Evolutionary conservation across 305 asterid genomes (phyloP).

Genomic region (Vinca major): DNA sequence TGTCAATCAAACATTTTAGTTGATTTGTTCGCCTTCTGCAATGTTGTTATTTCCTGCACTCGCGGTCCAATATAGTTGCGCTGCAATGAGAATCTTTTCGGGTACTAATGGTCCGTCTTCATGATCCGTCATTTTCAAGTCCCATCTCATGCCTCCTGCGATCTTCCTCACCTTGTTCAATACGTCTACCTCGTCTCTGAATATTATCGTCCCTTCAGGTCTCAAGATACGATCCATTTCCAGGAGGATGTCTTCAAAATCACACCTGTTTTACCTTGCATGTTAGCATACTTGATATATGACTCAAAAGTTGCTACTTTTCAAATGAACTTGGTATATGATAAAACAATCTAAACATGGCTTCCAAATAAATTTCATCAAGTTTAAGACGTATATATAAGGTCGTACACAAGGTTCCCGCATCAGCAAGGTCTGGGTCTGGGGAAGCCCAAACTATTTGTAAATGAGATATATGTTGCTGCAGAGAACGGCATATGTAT

Average conservation of each 20-base stretch:
- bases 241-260: slow-evolving; percentile 69
- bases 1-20: neutral
- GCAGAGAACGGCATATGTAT: neutral
- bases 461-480: neutral
- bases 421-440: too few relatives aligned
- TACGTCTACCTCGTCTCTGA: slow-evolving; percentile 70
- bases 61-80: slow-evolving; percentile 57
- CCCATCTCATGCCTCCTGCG: slow-evolving; percentile 77
- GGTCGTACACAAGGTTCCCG: neutral
- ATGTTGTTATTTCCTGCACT: slow-evolving; percentile 28
- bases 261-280: slow-evolving; percentile 40
- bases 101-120: slow-evolving; percentile 90
- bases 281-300: neutral
- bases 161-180: slow-evolving; percentile 66
- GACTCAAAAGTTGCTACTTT: neutral
- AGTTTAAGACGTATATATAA: neutral
- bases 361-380: neutral
- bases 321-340: neutral
- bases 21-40: slow-evolving; percentile 26
- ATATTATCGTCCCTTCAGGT: slow-evolving; percentile 64
- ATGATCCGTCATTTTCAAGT: slow-evolving; percentile 59
- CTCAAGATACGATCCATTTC: slow-evolving; percentile 84
- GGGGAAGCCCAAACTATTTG: neutral
- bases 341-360: neutral
- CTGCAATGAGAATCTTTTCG: slow-evolving; percentile 65